Percentiles rank a stretch among this genome's conserved stretches.
These are phyloP conservation scores for Auriculariales sp. DNA, from an alignment of 768 basidiomycete genomes.

Conservation along the genomic window DNA sequence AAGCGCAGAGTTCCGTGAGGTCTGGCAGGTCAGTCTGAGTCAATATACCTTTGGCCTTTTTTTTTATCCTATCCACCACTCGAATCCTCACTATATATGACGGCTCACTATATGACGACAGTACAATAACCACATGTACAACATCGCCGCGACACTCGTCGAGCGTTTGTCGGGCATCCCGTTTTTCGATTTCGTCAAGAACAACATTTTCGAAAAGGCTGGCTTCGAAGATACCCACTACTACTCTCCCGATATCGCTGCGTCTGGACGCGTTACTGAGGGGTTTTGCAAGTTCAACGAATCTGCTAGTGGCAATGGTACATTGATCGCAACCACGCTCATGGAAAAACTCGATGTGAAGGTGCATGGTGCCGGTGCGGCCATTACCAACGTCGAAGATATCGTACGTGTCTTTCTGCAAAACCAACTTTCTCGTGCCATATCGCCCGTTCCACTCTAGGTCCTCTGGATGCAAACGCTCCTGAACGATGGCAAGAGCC, in stretches of 20 bases:
- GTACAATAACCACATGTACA: slow-evolving; percentile 1
- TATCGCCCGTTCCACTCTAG: background rate
- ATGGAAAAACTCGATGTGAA: background rate
- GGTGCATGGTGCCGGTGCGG: background rate
- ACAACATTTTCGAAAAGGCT: background rate
- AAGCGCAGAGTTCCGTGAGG: background rate
- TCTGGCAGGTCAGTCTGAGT: no score
- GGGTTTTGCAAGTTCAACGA: background rate
- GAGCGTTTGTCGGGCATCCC: background rate
- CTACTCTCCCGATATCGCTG: background rate
- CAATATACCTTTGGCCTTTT: no score
- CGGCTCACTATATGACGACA: no score
- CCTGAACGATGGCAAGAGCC: background rate
- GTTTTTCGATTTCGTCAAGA: background rate
- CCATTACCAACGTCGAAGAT: background rate
- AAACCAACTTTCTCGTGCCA: background rate
- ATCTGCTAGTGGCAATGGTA: background rate
- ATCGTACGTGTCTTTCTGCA: background rate
- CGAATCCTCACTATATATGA: no score
- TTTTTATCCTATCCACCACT: no score
- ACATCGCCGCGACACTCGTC: background rate
- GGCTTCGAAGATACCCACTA: background rate
- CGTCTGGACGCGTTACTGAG: background rate
- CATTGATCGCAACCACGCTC: background rate
- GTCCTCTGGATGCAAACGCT: no score